Evolutionary conservation across 2,329 filamentous ascomycete species (phyloP).

Genomic region (Trichoderma citrinoviride): DNA sequence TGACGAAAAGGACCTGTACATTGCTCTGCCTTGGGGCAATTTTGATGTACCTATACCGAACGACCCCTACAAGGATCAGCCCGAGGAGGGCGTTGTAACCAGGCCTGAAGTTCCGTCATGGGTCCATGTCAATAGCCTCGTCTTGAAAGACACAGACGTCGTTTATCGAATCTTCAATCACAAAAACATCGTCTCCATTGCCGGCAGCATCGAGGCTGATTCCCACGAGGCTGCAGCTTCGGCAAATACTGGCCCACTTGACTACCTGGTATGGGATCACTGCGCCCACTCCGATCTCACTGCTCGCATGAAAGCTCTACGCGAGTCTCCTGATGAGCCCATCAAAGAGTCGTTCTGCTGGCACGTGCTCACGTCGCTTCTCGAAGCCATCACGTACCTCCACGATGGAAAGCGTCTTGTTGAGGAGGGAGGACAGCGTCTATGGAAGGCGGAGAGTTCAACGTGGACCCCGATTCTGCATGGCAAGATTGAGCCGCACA

Average conservation of each 20-base stretch:
- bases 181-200: slow-evolving; percentile 48
- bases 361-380: slow-evolving; percentile 51
- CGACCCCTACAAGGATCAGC: background rate
- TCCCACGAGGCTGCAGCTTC: slow-evolving; percentile 21
- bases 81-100: slow-evolving; percentile 16
- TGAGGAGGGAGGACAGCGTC: slow-evolving; percentile 18
- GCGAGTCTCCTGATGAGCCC: slow-evolving; percentile 31
- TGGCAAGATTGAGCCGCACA: slow-evolving; percentile 44
- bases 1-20: slow-evolving; percentile 30
- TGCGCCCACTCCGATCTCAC: slow-evolving; percentile 49
- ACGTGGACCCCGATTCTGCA: slow-evolving; percentile 55
- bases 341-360: slow-evolving; percentile 54
- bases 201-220: slow-evolving; percentile 36
- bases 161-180: slow-evolving; percentile 45
- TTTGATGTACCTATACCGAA: background rate
- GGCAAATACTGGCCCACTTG: slow-evolving; percentile 16
- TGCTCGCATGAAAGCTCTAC: slow-evolving; percentile 37
- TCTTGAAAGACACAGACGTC: too few relatives aligned
- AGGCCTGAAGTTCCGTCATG: too few relatives aligned
- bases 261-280: slow-evolving; percentile 49
- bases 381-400: slow-evolving; percentile 51
- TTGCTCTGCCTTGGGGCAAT: slow-evolving; percentile 33
- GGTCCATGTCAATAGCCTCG: too few relatives aligned
- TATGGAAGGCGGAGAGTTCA: slow-evolving; percentile 31
- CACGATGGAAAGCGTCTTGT: slow-evolving; percentile 46